Base-by-base conservation (phyloP, 306 rosid species). In the Quercus aquifolioides region DNA sequence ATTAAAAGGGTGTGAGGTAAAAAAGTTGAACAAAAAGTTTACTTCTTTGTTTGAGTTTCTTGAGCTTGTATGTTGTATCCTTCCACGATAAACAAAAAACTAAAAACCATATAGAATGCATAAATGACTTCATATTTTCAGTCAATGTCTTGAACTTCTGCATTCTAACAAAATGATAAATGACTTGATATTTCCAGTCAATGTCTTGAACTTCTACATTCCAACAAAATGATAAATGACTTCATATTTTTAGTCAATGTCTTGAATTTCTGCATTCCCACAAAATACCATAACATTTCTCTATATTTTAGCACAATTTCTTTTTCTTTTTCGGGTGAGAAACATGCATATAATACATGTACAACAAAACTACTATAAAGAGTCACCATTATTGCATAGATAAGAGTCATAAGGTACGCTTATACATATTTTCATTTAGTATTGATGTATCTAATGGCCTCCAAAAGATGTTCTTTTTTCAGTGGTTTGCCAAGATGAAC, bases 401-500 rank as follows among this genome's bases (percentile, higher is more conserved):
- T 13, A 23, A 11, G 51, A 35, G 26, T 33, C 9, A 35, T 67
- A 28, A 30, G 43, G 23, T 49, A 5, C 14, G 20, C 23, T 15
- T 49, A 60, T 4, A 10, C 46, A 38, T 23, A 19, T 21, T 21
- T 4, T 25, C 19, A 4, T 75, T 73, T 62, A 19, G 7, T 30
- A 23, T 91, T 80, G 19, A 89, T 83, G 43, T 11, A 30, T 85
- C 33, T 58, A 28, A 93, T 84, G 75, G 86, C 85, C 79, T 87
- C 82, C 15, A 91, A 78, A 19, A 94, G 73, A 74, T 79, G 7
- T 2, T 89, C 78, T 76, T 12, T 35, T 8, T 33, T 63, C 10
- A 94, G 64, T 6, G 97, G 93, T 74, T 91, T 93, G n/a, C 56
- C 65, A 58, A 94, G 83, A 58, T 84, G 94, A 60, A 73, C 83